Evolutionary conservation across 2,329 filamentous ascomycete genomes (phyloP).

Genomic region (Neocatenulostroma microsporum): DNA sequence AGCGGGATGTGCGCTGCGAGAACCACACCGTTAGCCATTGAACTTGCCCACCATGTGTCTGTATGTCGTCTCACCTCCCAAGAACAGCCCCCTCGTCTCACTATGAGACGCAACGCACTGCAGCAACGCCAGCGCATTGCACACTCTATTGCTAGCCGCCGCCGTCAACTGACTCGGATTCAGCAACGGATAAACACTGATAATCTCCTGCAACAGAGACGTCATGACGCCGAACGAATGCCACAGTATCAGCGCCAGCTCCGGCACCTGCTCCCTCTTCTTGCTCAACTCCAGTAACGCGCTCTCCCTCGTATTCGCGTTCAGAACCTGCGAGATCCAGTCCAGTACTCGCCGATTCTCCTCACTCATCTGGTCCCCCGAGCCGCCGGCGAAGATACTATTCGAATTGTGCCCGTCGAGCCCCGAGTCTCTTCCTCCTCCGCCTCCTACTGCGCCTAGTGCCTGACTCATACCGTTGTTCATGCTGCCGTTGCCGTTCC

Average conservation of each 20-base stretch:
- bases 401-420: slow-evolving; percentile 16
- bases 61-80: slow-evolving; percentile 61
- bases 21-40: slow-evolving; percentile 1
- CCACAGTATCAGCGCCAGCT: slow-evolving; percentile 93
- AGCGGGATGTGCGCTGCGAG: slow-evolving; percentile 82
- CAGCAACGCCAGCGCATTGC: slow-evolving; percentile 88
- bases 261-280: slow-evolving; percentile 95
- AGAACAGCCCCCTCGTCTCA: slow-evolving; percentile 85
- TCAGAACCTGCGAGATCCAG: slow-evolving; percentile 86
- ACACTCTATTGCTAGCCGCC: slow-evolving; percentile 93
- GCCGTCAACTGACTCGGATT: slow-evolving; percentile 96
- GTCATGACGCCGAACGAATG: slow-evolving; percentile 99
- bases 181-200: slow-evolving; percentile 92
- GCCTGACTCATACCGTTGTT: slow-evolving; percentile 41
- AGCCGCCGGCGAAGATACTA: slow-evolving; percentile 23
- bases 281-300: slow-evolving; percentile 94
- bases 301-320: slow-evolving; percentile 77
- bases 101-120: slow-evolving; percentile 98
- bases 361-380: slow-evolving; percentile 47
- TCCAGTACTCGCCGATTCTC: slow-evolving; percentile 88
- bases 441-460: slow-evolving; percentile 21
- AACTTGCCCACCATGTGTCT: not conserved
- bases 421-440: slow-evolving; percentile 8
- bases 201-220: slow-evolving; percentile 93
- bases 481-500: slow-evolving; percentile 30